Conservation (phyloP, 2,329 filamentous ascomycete species). For the Claviceps capensis region DNA sequence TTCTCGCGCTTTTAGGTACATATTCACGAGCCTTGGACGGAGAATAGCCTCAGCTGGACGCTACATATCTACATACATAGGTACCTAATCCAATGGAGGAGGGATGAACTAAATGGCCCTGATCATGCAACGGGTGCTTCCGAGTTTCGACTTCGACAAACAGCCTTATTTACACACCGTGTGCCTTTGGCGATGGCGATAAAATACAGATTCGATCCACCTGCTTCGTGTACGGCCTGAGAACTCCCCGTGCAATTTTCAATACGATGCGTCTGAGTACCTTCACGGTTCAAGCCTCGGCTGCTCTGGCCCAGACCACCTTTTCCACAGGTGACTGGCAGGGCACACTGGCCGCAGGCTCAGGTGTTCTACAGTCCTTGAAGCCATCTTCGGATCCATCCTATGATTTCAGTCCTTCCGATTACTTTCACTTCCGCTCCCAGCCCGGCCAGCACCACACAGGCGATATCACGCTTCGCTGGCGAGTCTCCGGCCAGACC, state of each 20-base stretch:
- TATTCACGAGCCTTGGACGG: no score
- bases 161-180: no score
- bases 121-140: no score
- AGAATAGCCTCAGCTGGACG: no score
- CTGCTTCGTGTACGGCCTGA: no score
- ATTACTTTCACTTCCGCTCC: slow-evolving; percentile 31
- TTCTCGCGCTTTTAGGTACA: no score
- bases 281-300: background rate
- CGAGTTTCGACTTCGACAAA: no score
- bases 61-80: no score
- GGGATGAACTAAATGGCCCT: no score
- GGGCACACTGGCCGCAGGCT: background rate
- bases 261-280: background rate
- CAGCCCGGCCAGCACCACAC: slow-evolving; percentile 42
- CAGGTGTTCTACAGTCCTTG: background rate
- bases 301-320: background rate
- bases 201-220: background rate
- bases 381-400: background rate
- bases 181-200: no score
- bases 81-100: no score
- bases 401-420: slow-evolving; percentile 39
- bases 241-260: background rate
- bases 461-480: slow-evolving; percentile 43
- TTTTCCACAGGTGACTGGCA: slow-evolving; percentile 1
- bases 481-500: slow-evolving; percentile 24